Evolutionary conservation across 208 protist species (phyloP).

Genomic region (Leishmania lainsoni): DNA sequence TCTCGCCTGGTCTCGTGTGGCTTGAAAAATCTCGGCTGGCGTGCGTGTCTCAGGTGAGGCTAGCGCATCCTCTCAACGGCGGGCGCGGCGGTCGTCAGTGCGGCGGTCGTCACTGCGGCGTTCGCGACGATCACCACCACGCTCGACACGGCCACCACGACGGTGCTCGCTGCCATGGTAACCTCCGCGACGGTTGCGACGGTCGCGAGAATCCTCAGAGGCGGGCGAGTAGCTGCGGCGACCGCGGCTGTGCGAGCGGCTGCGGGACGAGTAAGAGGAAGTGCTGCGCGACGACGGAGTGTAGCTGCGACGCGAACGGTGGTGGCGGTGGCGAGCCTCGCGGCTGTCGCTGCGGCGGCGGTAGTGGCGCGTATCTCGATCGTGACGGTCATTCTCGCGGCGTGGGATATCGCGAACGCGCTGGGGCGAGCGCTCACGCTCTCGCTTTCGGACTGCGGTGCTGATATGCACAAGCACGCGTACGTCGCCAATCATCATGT

Average conservation of each 20-base stretch:
- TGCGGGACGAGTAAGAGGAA: slow-evolving; percentile 18
- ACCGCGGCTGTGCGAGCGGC: slow-evolving; percentile 27
- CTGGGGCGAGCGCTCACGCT: slow-evolving; percentile 18
- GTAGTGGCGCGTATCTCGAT: background rate
- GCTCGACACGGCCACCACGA: slow-evolving; percentile 12
- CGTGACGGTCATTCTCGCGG: slow-evolving; percentile 6
- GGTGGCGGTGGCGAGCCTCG: slow-evolving; percentile 25
- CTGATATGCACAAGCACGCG: slow-evolving; percentile 65
- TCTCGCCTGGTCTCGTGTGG: background rate
- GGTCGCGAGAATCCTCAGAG: slow-evolving; percentile 29
- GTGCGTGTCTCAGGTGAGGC: background rate
- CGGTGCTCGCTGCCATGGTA: slow-evolving; percentile 18
- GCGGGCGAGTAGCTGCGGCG: slow-evolving; percentile 26
- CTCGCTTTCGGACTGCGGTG: slow-evolving; percentile 31
- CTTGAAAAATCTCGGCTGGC: background rate
- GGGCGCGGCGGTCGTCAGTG: slow-evolving; percentile 14
- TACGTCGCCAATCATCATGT: slow-evolving; percentile 50
- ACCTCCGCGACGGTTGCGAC: slow-evolving; percentile 11
- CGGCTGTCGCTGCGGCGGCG: slow-evolving; percentile 30
- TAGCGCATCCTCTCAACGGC: background rate
- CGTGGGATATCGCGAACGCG: slow-evolving; percentile 14
- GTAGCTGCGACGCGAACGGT: slow-evolving; percentile 40
- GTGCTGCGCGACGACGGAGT: slow-evolving; percentile 15
- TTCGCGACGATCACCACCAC: slow-evolving; percentile 15
- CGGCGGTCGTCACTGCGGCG: slow-evolving; percentile 13